These are phyloP conservation scores for Cucurbita pepo DNA, from an alignment of 306 rosid species.

Conservation along the genomic window DNA sequence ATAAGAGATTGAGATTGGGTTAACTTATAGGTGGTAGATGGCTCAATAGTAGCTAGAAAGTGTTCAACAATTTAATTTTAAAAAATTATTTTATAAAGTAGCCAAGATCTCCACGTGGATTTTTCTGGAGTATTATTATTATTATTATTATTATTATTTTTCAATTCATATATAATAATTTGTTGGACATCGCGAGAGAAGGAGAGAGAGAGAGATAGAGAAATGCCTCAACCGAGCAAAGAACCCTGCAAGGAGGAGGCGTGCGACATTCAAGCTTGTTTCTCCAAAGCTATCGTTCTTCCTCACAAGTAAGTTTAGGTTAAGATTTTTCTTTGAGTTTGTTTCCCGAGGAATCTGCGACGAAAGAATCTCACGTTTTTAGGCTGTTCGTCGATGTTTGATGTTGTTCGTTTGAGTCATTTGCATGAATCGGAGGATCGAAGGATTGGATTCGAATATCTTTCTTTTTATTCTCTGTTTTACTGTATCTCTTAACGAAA, in stretches of 20 bases:
- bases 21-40: no score
- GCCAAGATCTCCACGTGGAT: no score
- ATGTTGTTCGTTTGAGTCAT: background rate
- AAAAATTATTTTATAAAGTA: no score
- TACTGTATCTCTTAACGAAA: background rate
- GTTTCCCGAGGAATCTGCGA: background rate
- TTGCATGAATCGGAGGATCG: background rate
- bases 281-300: constrained; percentile 63
- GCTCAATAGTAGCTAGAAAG: no score
- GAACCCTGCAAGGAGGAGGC: constrained; percentile 96
- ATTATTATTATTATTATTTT: no score
- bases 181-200: background rate
- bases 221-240: constrained; percentile 49
- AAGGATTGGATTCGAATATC: background rate
- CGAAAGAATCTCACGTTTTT: background rate
- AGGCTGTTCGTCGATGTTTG: background rate
- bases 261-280: constrained; percentile 85
- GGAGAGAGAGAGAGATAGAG: background rate
- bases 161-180: no score
- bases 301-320: constrained; percentile 36
- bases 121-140: no score
- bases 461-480: background rate
- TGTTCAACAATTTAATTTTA: no score
- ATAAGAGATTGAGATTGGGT: no score
- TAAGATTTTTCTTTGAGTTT: background rate